Evolutionary conservation across 164 flowering plant species (phyloP), one percentile per base, ranked within the genome.

Genomic region (Berberis thunbergii): DNA sequence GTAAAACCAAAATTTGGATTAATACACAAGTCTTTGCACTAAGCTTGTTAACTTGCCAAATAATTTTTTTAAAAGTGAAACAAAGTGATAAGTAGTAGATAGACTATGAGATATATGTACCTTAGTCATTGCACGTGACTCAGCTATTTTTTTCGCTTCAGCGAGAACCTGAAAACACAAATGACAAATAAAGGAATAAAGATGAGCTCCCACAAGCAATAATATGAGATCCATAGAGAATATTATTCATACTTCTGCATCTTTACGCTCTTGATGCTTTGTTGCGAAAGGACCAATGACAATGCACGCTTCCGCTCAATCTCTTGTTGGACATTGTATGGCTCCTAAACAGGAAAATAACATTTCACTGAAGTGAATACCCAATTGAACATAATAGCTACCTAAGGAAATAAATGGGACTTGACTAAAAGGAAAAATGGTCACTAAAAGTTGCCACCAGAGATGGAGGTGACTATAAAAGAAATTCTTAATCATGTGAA

Each of bases 241-340:
- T 38, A 56, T 4, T 7, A 4, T 9, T 38, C 43, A 56, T 54
- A 91, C 99, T 94, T 88, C 96, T 64, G 84, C 83, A 76, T 89
- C 95, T 77, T 81, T 94, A 43, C 88, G 77, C 72, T 91, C 99
- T 76, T 88, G 97, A 13, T 83, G 91, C 74, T 87, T 94, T 73
- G 97, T 83, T 86, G 97, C 45, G 96, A 91, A 41, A 89, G 85
- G 56, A 94, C 71, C 89, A 86, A 81, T 40, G 89, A 86, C 72
- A 94, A 74, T 59, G 96, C 93, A 68, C 94, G 96, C 70, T 89
- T 94, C 64, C 99, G 86, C 64, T 94, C 99, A 70, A 68, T 78
- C 72, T 94, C 99, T 66, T 84, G 95, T 49, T 84, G 52, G 48
- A 74, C 62, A 66, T 91, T 84, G 74, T 89, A 91, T 4, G 89